Base-by-base conservation (phyloP, 495 filamentous ascomycete genomes). In the Polyplosphaeria fusca region DNA sequence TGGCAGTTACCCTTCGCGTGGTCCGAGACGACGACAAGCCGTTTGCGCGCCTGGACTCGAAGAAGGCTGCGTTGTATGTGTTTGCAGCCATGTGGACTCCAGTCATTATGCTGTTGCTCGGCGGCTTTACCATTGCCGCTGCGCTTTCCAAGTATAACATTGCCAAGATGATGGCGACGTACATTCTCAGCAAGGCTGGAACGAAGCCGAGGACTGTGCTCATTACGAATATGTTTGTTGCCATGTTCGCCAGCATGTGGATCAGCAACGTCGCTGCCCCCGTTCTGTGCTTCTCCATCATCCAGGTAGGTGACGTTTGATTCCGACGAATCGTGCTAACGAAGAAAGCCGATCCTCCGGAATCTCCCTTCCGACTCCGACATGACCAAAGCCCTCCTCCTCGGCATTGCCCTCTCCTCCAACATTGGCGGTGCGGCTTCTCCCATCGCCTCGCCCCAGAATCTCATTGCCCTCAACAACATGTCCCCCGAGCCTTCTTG, bases 61-160 rank as follows among this genome's bases (percentile, higher is more conserved):
- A 88, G 61, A 78, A 80, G 23, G 90, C 93, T 4, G 86, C 90
- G 0, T 78, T 77, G 47, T 89, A 86, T 65, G 84, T 96, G 30
- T 96, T 97, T 63, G 75, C 88, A 25, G 84, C 93, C 18, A 99
- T 99, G 93, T 99, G 93, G 93, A 96, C 91, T 9, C 91, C 94
- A 0, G 93, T 97, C 27, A 99, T 99, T 60, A 97, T 97, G 94
- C 81, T 99, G 12, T 80, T 99, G 19, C 84, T 99, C 18, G 93
- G 93, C 60, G 93, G 93, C 7, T 99, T 99, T 65, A 91, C 94
- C 12, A 85, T 99, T 60, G 93, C 93, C 9, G 93, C 93, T 0
- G 93, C 94, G 0, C 73, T 99, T 53, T 95, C 90, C 38, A 99
- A 99, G 69, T 95, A 95, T 68, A 89, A 90, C 63, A 97, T 99